These are phyloP conservation scores for Sicyos baderoa DNA, from an alignment of 306 rosid genomes.

Conservation along the genomic window DNA sequence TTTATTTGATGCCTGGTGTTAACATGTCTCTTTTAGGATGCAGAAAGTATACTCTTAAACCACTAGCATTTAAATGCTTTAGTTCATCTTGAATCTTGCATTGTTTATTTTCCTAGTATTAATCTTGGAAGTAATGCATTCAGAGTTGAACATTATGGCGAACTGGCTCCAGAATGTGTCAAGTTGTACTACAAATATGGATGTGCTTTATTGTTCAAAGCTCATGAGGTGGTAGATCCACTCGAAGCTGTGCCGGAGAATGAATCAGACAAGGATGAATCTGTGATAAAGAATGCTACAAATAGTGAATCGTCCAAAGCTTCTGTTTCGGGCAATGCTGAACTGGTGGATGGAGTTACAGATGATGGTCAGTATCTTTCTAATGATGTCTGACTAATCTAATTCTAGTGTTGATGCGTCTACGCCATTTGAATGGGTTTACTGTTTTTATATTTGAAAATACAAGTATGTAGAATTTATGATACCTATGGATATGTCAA, in stretches of 20 bases:
- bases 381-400: slow-evolving; percentile 10
- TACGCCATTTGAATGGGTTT: neutral
- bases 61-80: neutral
- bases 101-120: neutral
- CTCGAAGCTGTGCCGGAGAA: slow-evolving; percentile 75
- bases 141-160: slow-evolving; percentile 75
- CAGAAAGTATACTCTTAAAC: neutral
- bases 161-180: slow-evolving; percentile 87
- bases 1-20: neutral
- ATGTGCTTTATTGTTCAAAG: slow-evolving; percentile 74
- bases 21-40: neutral
- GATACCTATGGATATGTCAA: too few relatives aligned
- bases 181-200: slow-evolving; percentile 78
- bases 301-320: slow-evolving; percentile 62
- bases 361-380: slow-evolving; percentile 50
- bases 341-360: slow-evolving; percentile 41
- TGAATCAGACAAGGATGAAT: slow-evolving; percentile 37
- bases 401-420: neutral
- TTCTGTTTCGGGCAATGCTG: slow-evolving; percentile 45
- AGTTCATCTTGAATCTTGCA: neutral
- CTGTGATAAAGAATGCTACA: slow-evolving; percentile 40
- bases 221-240: slow-evolving; percentile 95
- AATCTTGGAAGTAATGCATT: slow-evolving; percentile 19
- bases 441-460: too few relatives aligned
- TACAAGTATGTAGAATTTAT: too few relatives aligned